Evolutionary conservation across 1,139 yeast genomes (phyloP), one percentile per base, ranked within the genome.

Genomic region (Petasospora rhodanensis): DNA sequence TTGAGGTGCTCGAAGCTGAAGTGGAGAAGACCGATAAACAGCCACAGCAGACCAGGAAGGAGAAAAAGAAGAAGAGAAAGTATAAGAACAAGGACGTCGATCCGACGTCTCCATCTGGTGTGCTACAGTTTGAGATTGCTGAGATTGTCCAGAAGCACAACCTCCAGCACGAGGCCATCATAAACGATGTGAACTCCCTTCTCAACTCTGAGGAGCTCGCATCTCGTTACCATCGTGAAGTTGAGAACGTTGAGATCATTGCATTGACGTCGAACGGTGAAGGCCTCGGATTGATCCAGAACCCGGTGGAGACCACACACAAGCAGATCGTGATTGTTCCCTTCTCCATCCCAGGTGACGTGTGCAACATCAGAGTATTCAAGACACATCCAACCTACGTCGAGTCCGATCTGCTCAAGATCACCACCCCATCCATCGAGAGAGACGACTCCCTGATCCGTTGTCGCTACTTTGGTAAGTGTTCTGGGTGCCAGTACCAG

Each of bases 401-500:
- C 31, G 94, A 85, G 49, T 68, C 85, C 6, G 96, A 89, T 52
- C 62, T 89, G 36, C 53, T 84, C 20, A 58, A 67, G 26, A 75
- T 91, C 6, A 68, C 4, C 68, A 89, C 1, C 1, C 45, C 47
- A 2, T 41, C 49, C 1, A 46, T 57, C 0, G 52, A 62, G 28
- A 65, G 87, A 43, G 63, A 85, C 42, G 75, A 85, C 44, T 53
- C 56, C 2, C 50, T 73, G 24, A 70, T 83, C 33, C 59, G 57
- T 26, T 93, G 97, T 63, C 66, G 70, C 34, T 83, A 87, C 52
- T 91, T 89, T 59, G 79, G 86, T 13, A 70, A 69, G 38, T 89
- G 97, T 52, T 76, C 83, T 1, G 98, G 98, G 6, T 89, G 97
- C 57, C 98, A 91, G 59, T 86, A 79, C 56, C 98, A 91, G 57